Percentiles rank a stretch among this genome's conserved stretches.
phyloP scores from a whole-genome alignment of 257 asterid genomes.

The Coffea eugenioides region DNA sequence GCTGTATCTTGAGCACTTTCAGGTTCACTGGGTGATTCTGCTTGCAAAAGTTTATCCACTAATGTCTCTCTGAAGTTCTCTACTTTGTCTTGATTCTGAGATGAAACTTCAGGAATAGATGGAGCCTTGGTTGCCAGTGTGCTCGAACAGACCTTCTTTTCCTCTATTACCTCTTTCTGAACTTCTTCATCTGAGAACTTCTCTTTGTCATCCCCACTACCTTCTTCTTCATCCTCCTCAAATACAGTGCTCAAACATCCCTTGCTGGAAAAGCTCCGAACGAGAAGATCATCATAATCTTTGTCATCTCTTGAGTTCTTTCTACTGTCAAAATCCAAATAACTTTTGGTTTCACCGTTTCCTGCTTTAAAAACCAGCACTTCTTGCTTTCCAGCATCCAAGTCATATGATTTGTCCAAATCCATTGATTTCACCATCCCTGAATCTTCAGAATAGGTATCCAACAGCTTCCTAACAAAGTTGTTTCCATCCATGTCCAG shows the following conservation, averaged over 20 bases:
- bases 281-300: constrained; percentile 19
- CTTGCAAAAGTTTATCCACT: constrained; percentile 14
- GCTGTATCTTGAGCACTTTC: constrained; percentile 31
- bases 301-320: constrained; percentile 37
- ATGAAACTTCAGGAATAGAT: constrained; percentile 19
- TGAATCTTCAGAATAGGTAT: constrained; percentile 52
- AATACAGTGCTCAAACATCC: constrained; percentile 68
- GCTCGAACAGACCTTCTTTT: constrained; percentile 44
- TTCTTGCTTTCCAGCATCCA: constrained; percentile 46
- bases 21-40: constrained; percentile 12
- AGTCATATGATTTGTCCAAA: constrained; percentile 65
- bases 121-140: constrained; percentile 7
- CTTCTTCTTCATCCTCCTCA: constrained; percentile 71
- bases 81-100: constrained; percentile 1
- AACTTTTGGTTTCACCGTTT: constrained; percentile 19
- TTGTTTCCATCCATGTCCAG: constrained; percentile 54
- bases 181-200: constrained; percentile 57
- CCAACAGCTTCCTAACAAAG: constrained; percentile 62
- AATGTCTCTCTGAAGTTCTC: not conserved
- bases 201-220: constrained; percentile 48
- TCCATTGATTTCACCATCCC: constrained; percentile 99
- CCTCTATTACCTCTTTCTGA: constrained; percentile 79
- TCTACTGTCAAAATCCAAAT: constrained; percentile 25
- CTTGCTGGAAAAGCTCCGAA: constrained; percentile 37
- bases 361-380: constrained; percentile 30